phyloP scores from a whole-genome alignment of 768 basidiomycete species.

The Pleurotus tuoliensis region DNA sequence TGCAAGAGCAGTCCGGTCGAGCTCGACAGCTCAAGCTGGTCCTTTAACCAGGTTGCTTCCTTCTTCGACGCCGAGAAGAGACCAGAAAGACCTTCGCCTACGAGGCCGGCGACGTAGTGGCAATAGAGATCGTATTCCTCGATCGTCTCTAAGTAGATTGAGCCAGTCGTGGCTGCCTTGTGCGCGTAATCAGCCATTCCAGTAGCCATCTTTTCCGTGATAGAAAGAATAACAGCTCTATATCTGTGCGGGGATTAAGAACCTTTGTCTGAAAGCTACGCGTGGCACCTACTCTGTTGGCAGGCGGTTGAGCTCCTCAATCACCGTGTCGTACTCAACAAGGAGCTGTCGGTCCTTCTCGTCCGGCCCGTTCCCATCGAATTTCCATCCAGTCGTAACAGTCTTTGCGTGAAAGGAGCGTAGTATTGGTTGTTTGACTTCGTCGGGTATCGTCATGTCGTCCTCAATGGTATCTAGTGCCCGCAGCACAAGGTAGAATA shows the following conservation, averaged over 20 bases:
- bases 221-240: slow-evolving; percentile 77
- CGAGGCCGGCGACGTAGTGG: slow-evolving; percentile 96
- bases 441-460: slow-evolving; percentile 92
- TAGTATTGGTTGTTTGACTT: slow-evolving; percentile 81
- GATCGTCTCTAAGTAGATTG: slow-evolving; percentile 68
- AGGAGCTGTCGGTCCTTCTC: slow-evolving; percentile 89
- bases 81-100: slow-evolving; percentile 91
- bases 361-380: slow-evolving; percentile 71
- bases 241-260: slow-evolving; percentile 40
- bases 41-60: slow-evolving; percentile 67
- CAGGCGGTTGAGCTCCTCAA: slow-evolving; percentile 75
- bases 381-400: slow-evolving; percentile 83
- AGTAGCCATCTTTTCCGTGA: slow-evolving; percentile 79
- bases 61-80: slow-evolving; percentile 85
- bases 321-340: slow-evolving; percentile 75
- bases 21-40: slow-evolving; percentile 86
- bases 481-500: slow-evolving; percentile 93
- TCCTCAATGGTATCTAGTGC: slow-evolving; percentile 98
- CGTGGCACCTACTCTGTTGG: slow-evolving; percentile 48
- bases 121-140: slow-evolving; percentile 96
- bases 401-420: slow-evolving; percentile 79
- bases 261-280: background rate
- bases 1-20: slow-evolving; percentile 95
- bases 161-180: slow-evolving; percentile 67
- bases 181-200: slow-evolving; percentile 98